Base-by-base conservation (phyloP, 176 grass and related monocot genomes). In the Olyra latifolia region DNA sequence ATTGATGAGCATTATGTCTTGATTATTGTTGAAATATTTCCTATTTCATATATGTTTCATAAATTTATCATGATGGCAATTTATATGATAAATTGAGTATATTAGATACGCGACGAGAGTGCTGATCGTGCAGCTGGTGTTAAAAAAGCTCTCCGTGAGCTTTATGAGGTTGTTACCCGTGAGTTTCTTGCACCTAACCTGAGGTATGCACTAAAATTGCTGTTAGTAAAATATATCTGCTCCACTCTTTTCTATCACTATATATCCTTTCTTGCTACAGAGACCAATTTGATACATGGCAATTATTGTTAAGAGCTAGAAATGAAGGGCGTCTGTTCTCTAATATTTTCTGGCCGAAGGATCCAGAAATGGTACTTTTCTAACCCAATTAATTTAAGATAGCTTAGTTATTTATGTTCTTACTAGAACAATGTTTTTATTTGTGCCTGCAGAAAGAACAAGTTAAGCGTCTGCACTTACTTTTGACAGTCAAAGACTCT, bases 401-500 rank as follows among this genome's bases (percentile, higher is more conserved):
- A 75, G 3, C 13, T 66, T 75, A 38, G 23, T 54, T 13, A 55
- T 52, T 47, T 17, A 71, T 82, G 10, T 66, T 42, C 4, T 61
- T 83, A 72, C 39, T 66, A 35, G 1, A 10, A 0, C 24, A 14
- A 48, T 71, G 43, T 32, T 70, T 78, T 77, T 75, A 23, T 83
- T 46, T 82, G 69, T 75, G 53, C 63, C 81, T 87, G 27, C 81
- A 98, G 95, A 92, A 85, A 76, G 95, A 94, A 65, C 90, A 94
- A 48, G 92, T 98, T 76, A 94, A 93, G 81, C 92, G 95, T 57
- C 80, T 98, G 57, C 84, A 98, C 91, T 82, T 98, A 74, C 95
- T 98, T 90, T 72, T 98, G 59, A 98, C 95, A 30, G 90, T 98
- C 42, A 94, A 98, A 80, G 95, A 98, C 54, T 91, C 88, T 78